These are phyloP conservation scores for Fusarium pseudoanthophilum DNA, from an alignment of 2,329 filamentous ascomycete genomes.

Conservation along the genomic window DNA sequence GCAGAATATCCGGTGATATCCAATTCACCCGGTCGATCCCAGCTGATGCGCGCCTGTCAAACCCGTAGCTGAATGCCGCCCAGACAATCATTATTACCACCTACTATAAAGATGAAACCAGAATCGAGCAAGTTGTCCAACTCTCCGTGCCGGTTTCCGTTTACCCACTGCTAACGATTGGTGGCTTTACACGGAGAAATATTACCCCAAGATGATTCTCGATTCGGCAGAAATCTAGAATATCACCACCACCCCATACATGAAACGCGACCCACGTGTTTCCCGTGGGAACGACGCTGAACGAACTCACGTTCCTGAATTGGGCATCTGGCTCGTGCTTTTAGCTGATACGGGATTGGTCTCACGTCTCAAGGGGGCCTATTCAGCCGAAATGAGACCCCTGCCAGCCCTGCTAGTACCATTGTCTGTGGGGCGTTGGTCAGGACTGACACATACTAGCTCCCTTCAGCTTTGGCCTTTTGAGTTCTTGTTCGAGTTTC, in stretches of 20 bases:
- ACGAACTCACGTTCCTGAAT: not conserved
- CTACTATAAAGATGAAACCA: not conserved
- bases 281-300: not conserved
- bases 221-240: constrained; percentile 15
- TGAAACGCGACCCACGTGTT: constrained; percentile 7
- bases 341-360: not conserved
- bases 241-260: not conserved
- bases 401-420: not conserved
- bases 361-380: not conserved
- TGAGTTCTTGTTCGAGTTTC: not conserved
- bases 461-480: not conserved
- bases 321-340: not conserved
- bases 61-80: not conserved
- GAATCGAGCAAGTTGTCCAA: not conserved
- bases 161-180: not conserved
- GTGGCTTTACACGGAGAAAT: constrained; percentile 10
- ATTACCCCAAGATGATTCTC: not conserved
- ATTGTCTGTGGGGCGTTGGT: not conserved
- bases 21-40: not conserved
- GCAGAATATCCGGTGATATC: not conserved
- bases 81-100: not conserved
- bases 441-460: not conserved
- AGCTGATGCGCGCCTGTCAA: not conserved
- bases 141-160: not conserved
- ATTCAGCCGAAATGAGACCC: constrained; percentile 7